These are phyloP conservation scores for Suillus brevipes DNA, from an alignment of 768 basidiomycete genomes.

Conservation along the genomic window DNA sequence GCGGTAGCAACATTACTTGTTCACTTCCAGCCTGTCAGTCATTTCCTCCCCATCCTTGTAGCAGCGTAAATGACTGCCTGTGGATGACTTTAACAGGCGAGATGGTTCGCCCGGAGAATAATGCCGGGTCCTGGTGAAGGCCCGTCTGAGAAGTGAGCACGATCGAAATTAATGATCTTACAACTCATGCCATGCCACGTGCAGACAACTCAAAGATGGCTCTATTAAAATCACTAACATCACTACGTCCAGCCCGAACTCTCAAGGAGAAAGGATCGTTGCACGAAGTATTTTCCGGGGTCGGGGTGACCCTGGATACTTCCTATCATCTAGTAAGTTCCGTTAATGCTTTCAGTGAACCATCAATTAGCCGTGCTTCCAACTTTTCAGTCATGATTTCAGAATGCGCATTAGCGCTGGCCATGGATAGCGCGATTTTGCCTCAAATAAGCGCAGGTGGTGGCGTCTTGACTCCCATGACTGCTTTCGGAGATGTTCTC, in stretches of 20 bases:
- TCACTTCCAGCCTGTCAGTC: conserved; percentile 39
- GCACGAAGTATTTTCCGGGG: conserved; percentile 65
- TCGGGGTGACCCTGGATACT: conserved; percentile 78
- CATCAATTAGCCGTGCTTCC: conserved; percentile 6
- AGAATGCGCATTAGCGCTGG: conserved; percentile 74
- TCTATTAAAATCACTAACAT: conserved; percentile 67
- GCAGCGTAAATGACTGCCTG: background rate
- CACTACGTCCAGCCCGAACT: conserved; percentile 55
- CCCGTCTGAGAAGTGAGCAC: conserved; percentile 58
- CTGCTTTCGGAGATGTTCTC: conserved; percentile 77
- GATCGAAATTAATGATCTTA: conserved; percentile 23
- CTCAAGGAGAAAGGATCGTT: conserved; percentile 37
- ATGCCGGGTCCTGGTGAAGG: conserved; percentile 59
- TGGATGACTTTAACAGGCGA: conserved; percentile 39
- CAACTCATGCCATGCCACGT: background rate
- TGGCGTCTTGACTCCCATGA: conserved; percentile 82
- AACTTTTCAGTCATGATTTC: conserved; percentile 63
- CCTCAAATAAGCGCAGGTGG: conserved; percentile 61
- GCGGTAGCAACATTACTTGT: conserved; percentile 27
- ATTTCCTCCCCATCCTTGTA: background rate
- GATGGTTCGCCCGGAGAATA: conserved; percentile 54
- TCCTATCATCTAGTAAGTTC: conserved; percentile 51
- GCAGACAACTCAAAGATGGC: conserved; percentile 60
- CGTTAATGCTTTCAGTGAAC: background rate
- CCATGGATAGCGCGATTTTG: conserved; percentile 55